Evolutionary conservation across 306 rosid genomes (phyloP), one percentile per base, ranked within the genome.

Genomic region (Delonix regia): DNA sequence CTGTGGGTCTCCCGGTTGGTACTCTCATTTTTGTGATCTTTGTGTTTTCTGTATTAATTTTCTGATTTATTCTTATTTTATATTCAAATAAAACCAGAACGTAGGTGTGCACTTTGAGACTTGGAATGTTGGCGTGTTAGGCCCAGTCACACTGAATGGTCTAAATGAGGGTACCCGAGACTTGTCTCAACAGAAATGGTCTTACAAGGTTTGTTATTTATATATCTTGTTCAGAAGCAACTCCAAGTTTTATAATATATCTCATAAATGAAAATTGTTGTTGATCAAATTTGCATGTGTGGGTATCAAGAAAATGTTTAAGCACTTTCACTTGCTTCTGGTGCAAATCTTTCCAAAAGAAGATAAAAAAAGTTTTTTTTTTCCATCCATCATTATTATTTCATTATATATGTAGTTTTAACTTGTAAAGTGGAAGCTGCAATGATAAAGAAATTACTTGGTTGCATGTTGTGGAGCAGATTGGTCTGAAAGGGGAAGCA

Each of bases 41-140:
- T 11, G n/a, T 52, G 6, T 73, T 59, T 45, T 81, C 39, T 74
- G 48, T 48, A 36, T 45, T 4, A 15, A 63, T 13, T 55, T 24
- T 38, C 33, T 70, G 27, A 39, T 19, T 42, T 13, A 57, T 30
- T 78, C 79, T 60, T 61, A 49, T 64, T 34, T 21, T 73, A 25
- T 61, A 53, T 67, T 81, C 69, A 36, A 48, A 75, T 15, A 44
- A 84, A 81, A 65, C 47, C 88, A 96, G 99, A 93, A 96, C 84
- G 96, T 86, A 24, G 98, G 98, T 18, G 0, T 68, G 61, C 98
- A 85, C 87, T 96, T 83, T 73, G 98, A 96, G 84, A 88, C 86
- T 76, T 93, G 99, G 99, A 96, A 96, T 89, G 87, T 87, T 6
- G 98, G 99, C 49, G 89, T 96, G 76, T 89, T 93, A 55, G 99